Base-by-base conservation (phyloP, 1,284 basidiomycete species). In the Ceratobasidium sp. region DNA sequence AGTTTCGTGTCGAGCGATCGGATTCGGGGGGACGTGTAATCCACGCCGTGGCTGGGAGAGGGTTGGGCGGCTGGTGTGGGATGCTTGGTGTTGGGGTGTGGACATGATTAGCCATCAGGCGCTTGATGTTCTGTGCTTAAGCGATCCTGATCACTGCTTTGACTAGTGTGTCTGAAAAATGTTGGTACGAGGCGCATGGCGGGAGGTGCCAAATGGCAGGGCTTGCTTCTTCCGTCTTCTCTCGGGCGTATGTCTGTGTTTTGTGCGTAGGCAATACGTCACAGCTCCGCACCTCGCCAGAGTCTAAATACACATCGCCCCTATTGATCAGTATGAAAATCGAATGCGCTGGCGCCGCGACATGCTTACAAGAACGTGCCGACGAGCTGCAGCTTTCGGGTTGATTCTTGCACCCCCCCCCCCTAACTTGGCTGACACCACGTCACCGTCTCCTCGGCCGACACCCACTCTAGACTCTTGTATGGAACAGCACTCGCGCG, bases 1-100 rank as follows among this genome's bases (percentile, higher is more conserved):
- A 74, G 66, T 74, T 73, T 56, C 72, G 74, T 21, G 64, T 74
- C 42, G 59, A 58, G 51, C 49, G 63, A 23, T 36, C 59, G 8
- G 74, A 71, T 56, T 38, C 51, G 23, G 74, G 61, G 11, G 58
- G 59, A 25, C 66, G 60, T 53, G 72, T 73, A 9, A 28, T 74
- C 28, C 74, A 74, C 59, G 67, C 70, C n/a, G 54, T 74, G 23
- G 67, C 67, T 12, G 67, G 67, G 2, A 70, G 46, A 38, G 67
- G 54, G 30, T 18, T 38, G 21, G 44, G 18, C 14, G 67, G 67
- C n/a, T 70, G 67, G 67, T 70, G 67, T 23, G 67, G 67, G n/a
- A 46, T 70, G 67, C 49, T 70, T 16, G 67, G 67, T 8, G 44
- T 70, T 36, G 67, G 67, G 3, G 48, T 70, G 18, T 70, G 67